Base-by-base conservation (phyloP, 164 flowering plant species). In the Tinospora cordifolia region DNA sequence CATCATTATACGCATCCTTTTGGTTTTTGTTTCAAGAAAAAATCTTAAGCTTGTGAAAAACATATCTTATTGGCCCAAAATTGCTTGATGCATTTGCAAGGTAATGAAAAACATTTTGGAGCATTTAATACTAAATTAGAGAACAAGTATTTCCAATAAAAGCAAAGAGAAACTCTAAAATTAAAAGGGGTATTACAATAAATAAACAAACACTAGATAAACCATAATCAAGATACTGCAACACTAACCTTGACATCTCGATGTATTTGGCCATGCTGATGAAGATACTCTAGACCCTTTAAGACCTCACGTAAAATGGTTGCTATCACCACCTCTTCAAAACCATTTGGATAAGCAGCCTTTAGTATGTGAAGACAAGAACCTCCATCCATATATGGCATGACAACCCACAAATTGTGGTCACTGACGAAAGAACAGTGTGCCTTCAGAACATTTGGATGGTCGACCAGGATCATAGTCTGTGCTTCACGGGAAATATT, bases 311-410 rank as follows among this genome's bases (percentile, higher is more conserved):
- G 89, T 47, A 92, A 77, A 27, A 95, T 74, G 4, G 99, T 92
- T 38, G 98, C 97, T 66, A 95, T 95, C n/a, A 88, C 86, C 14
- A 81, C 87, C 80, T 95, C 99, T 81, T 85, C 89, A 69, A 95
- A 87, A 30, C 98, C 99, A 81, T 89, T 89, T 2, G 92, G 90
- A 77, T 83, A 81, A 67, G 87, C 93, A 71, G 94, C 89, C 78
- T 95, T 95, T 69, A 95, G 68, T 67, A 95, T 88, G 78, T 95
- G 96, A 66, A 92, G 94, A 74, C 94, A 92, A 74, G 98, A 95
- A 36, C 99, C 99, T 8, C 96, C 98, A 69, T 90, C 76, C 94
- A 95, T 89, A 69, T 63, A 95, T 24, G 98, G 99, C 98, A 90
- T 89, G n/a, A 95, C 90, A 65, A 95, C 93, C 99, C 99, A 95